These are phyloP conservation scores for Paxillus ammoniavirescens DNA, from an alignment of 768 basidiomycete genomes.

Conservation along the genomic window DNA sequence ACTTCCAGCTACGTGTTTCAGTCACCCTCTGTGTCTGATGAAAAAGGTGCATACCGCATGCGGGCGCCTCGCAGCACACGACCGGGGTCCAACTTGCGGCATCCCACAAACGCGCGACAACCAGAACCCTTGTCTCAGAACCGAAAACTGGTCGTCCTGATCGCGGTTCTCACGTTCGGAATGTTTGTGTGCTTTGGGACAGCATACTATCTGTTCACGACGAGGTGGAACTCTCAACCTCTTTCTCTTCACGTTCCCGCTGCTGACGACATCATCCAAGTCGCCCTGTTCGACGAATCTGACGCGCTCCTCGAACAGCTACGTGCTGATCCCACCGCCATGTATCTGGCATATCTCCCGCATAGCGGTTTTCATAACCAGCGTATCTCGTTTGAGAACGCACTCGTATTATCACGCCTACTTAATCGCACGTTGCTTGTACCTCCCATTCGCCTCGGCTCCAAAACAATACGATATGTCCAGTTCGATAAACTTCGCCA, in stretches of 20 bases:
- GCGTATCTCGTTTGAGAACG: slow-evolving; percentile 84
- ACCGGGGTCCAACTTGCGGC: slow-evolving; percentile 18
- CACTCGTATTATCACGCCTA: slow-evolving; percentile 63
- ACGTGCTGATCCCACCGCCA: slow-evolving; percentile 29
- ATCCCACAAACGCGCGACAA: slow-evolving; percentile 8
- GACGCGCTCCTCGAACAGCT: slow-evolving; percentile 6
- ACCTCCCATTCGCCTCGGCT: slow-evolving; percentile 71
- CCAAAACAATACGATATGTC: slow-evolving; percentile 57
- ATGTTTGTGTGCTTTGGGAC: slow-evolving; percentile 53
- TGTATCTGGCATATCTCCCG: slow-evolving; percentile 72
- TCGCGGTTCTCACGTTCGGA: slow-evolving; percentile 46
- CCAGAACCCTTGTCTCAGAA: slow-evolving; percentile 18
- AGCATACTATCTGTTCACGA: slow-evolving; percentile 64
- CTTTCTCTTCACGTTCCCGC: slow-evolving; percentile 17
- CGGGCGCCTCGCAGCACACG: slow-evolving; percentile 39
- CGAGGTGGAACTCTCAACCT: slow-evolving; percentile 48
- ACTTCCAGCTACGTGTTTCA: slow-evolving; percentile 24
- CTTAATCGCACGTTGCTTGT: slow-evolving; percentile 78
- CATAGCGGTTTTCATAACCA: slow-evolving; percentile 88
- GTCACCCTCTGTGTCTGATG: slow-evolving; percentile 65
- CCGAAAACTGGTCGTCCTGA: slow-evolving; percentile 39
- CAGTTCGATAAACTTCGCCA: slow-evolving; percentile 48
- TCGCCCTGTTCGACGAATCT: slow-evolving; percentile 29
- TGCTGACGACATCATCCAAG: slow-evolving; percentile 33
- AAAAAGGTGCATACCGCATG: slow-evolving; percentile 67